Base-by-base conservation (phyloP, 2,329 filamentous ascomycete genomes). In the Diaporthe vexans region DNA sequence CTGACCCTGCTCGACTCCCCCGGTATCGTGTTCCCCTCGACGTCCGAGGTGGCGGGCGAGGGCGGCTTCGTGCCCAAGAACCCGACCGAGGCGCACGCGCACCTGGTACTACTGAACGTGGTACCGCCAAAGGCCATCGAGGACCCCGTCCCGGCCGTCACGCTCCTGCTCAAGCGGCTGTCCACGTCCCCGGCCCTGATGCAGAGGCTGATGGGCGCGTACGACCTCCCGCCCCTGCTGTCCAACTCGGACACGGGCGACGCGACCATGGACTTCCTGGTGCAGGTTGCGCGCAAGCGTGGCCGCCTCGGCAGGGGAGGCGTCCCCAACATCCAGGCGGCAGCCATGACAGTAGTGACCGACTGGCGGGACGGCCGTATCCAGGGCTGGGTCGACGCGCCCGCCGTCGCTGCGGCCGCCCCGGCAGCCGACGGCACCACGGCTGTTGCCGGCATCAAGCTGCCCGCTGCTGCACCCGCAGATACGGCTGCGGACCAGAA, bases 291-390 rank as follows among this genome's bases (percentile, higher is more conserved):
- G 7, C 91, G 97, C 80, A 98, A 98, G 87, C 91, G 97, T 75
- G 97, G 97, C 71, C 89, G 97, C 73, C 88, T 99, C 21, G 95
- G 96, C 68, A 93, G 94, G 78, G 95, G 96, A 26, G 97, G 97
- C 76, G 89, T 98, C 21, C 97, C 97, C 57, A 99, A 98, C 83
- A 84, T 98, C 74, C 88, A 91, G 78, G 92, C 94, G 71, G 96
- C 97, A 10, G 97, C 96, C 76, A 96, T 97, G 89, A 93, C 94
- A 0, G 95, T 99, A 73, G 91, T 99, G 74, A 97, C 92, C n/a
- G 97, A 99, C 86, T 97, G 97, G 94, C 91, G 97, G 78, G 96
- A 98, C 82, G 96, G 95, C 35, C 91, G 97, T 70, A 97, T 99
- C 79, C 95, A 97, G 84, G 95, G 95, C 73, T 98, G 95, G 95